Evolutionary conservation across 768 basidiomycete genomes (phyloP).

Genomic region (Agrocybe pediades): DNA sequence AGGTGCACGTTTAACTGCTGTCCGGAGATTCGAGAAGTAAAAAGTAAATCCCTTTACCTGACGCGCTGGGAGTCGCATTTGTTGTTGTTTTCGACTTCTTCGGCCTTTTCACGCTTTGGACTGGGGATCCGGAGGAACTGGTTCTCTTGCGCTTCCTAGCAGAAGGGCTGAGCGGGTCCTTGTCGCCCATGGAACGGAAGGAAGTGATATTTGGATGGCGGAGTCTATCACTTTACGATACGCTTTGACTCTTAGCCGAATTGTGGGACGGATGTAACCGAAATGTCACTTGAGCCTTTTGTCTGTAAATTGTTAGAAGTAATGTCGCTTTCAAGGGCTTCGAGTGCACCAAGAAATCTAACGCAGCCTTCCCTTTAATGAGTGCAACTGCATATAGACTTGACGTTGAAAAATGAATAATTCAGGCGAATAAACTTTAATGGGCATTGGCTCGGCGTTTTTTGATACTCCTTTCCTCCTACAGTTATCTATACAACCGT

Average conservation of each 20-base stretch:
- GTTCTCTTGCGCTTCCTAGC: neutral
- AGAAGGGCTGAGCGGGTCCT: neutral
- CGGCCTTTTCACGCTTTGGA: neutral
- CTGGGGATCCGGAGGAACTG: neutral
- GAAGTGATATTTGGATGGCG: neutral
- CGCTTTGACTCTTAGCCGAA: neutral
- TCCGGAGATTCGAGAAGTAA: neutral
- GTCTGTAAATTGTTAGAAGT: no score
- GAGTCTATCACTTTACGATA: neutral
- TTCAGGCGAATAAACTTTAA: no score
- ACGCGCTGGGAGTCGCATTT: neutral
- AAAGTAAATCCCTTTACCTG: neutral
- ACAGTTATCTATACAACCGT: neutral
- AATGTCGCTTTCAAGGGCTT: neutral
- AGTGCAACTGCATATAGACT: no score
- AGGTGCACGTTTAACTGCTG: no score
- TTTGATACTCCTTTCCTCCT: neutral
- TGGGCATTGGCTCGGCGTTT: no score
- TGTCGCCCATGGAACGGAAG: neutral
- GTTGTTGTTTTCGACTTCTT: neutral
- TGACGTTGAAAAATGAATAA: no score
- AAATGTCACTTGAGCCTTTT: neutral
- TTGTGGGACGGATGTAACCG: neutral
- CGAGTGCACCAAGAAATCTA: neutral
- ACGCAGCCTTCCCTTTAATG: no score